Evolutionary conservation across 129 eudicot genomes (phyloP).

Genomic region (Silybum marianum): DNA sequence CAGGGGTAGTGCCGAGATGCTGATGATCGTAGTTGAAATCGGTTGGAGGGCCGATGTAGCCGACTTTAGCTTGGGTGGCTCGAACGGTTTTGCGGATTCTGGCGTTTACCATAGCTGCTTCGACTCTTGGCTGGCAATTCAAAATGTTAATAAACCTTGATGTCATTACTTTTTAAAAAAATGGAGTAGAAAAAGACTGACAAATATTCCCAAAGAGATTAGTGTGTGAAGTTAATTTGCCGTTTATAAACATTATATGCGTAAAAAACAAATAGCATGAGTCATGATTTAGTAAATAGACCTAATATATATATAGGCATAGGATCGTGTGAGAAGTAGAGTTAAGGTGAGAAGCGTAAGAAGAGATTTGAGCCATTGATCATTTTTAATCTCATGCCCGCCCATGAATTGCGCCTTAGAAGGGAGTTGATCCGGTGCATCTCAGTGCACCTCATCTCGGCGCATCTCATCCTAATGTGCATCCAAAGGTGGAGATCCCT

Average conservation of each 20-base stretch:
- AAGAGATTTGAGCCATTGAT: too few species aligned
- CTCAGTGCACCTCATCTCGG: too few species aligned
- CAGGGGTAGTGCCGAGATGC: conserved; percentile 89
- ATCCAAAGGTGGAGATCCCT: too few species aligned
- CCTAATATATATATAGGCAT: background rate
- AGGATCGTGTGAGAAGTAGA: too few species aligned
- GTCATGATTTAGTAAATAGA: background rate
- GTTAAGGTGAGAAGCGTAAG: too few species aligned
- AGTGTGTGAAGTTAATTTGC: background rate
- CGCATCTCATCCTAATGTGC: too few species aligned
- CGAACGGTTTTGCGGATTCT: conserved; percentile 85
- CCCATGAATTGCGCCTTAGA: too few species aligned
- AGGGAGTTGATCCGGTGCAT: too few species aligned
- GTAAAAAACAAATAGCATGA: background rate
- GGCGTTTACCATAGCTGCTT: conserved; percentile 98
- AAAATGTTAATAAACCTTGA: background rate
- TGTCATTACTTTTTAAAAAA: background rate
- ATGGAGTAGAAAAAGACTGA: background rate
- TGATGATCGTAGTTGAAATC: conserved; percentile 86
- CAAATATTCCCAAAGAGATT: background rate
- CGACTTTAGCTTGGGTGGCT: conserved; percentile 83
- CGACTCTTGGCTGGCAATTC: conserved; percentile 78
- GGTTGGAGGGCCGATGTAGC: conserved; percentile 76
- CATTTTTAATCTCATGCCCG: too few species aligned
- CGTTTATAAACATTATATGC: background rate